Conservation (phyloP, 75 land plant genomes). For the Azolla pinnata region DNA sequence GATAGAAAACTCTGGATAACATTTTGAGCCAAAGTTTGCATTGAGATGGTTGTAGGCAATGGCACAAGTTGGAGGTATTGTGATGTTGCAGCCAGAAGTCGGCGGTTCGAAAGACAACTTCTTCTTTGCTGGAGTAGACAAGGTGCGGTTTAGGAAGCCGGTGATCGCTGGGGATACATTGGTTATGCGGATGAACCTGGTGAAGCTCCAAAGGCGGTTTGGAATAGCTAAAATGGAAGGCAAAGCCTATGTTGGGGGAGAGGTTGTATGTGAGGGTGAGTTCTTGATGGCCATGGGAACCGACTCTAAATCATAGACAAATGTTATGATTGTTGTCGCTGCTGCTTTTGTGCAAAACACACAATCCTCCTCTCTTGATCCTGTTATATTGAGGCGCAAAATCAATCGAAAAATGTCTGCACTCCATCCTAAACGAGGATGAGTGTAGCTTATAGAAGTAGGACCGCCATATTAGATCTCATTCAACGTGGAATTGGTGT, state of each 20-base stretch:
- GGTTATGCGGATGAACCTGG: constrained; percentile 84
- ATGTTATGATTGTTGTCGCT: too few relatives aligned
- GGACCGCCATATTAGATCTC: too few relatives aligned
- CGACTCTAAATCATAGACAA: too few relatives aligned
- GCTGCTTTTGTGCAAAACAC: too few relatives aligned
- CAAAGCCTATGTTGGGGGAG: constrained; percentile 91
- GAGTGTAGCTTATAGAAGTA: too few relatives aligned
- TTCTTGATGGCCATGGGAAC: constrained; percentile 83
- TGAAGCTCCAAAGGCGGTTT: constrained; percentile 68
- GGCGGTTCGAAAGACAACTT: constrained; percentile 89
- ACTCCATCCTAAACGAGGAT: too few relatives aligned
- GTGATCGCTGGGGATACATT: constrained; percentile 95
- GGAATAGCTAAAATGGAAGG: constrained; percentile 99
- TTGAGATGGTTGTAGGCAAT: constrained; percentile 78
- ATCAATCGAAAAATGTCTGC: too few relatives aligned
- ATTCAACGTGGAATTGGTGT: too few relatives aligned
- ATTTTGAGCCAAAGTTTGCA: too few relatives aligned
- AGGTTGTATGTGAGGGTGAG: constrained; percentile 93
- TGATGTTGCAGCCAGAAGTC: constrained; percentile 95
- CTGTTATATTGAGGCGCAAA: too few relatives aligned
- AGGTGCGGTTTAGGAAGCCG: constrained; percentile 93
- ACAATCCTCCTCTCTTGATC: too few relatives aligned
- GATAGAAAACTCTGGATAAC: too few relatives aligned
- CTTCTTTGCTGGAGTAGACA: constrained; percentile 97
- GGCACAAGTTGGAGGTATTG: constrained; percentile 95